A percentile compares a stretch with the other conserved stretches of the same genome.
phyloP scores from a whole-genome alignment of 306 rosid species.

The Ormosia semicastrata region DNA sequence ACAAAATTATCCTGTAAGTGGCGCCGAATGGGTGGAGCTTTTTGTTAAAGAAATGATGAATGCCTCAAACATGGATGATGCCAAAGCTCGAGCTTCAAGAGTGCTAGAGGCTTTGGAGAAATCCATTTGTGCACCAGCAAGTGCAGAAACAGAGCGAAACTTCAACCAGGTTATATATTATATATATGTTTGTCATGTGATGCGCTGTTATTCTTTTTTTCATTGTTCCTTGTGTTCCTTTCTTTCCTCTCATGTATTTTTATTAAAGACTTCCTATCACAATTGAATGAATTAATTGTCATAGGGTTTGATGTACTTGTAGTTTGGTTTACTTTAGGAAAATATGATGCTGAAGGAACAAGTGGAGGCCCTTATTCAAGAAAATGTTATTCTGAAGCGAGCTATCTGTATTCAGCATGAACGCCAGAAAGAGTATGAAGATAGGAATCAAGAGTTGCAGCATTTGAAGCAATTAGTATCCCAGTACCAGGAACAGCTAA shows the following conservation, averaged over 20 bases:
- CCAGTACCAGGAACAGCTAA: constrained; percentile 78
- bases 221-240: not conserved
- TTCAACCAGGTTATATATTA: constrained; percentile 50
- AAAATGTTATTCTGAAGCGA: constrained; percentile 69
- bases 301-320: not conserved
- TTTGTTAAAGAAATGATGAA: constrained; percentile 79
- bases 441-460: constrained; percentile 63
- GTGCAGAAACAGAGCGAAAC: constrained; percentile 56
- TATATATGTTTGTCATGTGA: not conserved
- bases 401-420: constrained; percentile 80
- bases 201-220: not conserved
- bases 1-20: constrained; percentile 49
- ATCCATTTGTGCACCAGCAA: constrained; percentile 57
- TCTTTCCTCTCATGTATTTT: not conserved
- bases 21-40: constrained; percentile 84
- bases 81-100: constrained; percentile 75
- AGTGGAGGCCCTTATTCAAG: constrained; percentile 70
- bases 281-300: not conserved
- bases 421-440: constrained; percentile 68
- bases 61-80: constrained; percentile 78
- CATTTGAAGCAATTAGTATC: constrained; percentile 71
- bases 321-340: constrained; percentile 48
- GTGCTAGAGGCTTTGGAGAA: constrained; percentile 77
- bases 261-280: not conserved
- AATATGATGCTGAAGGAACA: constrained; percentile 74